Base-by-base conservation (phyloP, 495 filamentous ascomycete species). In the Penicillium bialowiezense region DNA sequence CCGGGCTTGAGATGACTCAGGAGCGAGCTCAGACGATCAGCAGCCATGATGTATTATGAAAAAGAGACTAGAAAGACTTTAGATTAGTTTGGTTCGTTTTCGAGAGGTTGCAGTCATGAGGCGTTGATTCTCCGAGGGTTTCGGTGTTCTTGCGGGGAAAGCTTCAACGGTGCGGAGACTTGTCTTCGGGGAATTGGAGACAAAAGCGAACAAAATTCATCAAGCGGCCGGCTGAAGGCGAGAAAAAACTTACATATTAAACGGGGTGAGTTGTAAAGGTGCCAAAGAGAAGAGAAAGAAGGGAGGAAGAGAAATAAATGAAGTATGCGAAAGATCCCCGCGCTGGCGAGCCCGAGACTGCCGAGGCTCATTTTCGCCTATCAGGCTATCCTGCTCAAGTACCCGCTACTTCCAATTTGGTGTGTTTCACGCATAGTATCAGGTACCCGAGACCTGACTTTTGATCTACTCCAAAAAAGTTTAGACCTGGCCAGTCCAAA, bases 21-120 rank as follows among this genome's bases (percentile, higher is more conserved):
- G 54, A 97, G 87, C 28, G 87, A 92, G 59, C 74, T 87, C 33
- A 97, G 82, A 68, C 91, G 81, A 73, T 96, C 88, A 37, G 82
- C 78, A 41, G 91, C 88, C 91, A 96, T 97, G 54, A 46, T 83
- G 64, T 59, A 47, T 41, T 45, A 24, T 51, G 9, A 13, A 12
- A 20, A 12, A 32, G 29, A 37, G 33, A 50, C 46, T 57, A 18
- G 1, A 17, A 0, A 8, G 17, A 9, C 7, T 36, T 15, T 17
- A 15, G 5, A 5, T n/a, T n/a, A n/a, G n/a, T n/a, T n/a, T n/a
- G n/a, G n/a, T n/a, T n/a, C n/a, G n/a, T n/a, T n/a, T n/a, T n/a
- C n/a, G n/a, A n/a, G n/a, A n/a, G n/a, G n/a, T n/a, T n/a, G n/a
- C n/a, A n/a, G n/a, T n/a, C n/a, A n/a, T n/a, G n/a, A n/a, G n/a